Base-by-base conservation (phyloP, 2,329 filamentous ascomycete genomes). In the Aspergillus sp. region DNA sequence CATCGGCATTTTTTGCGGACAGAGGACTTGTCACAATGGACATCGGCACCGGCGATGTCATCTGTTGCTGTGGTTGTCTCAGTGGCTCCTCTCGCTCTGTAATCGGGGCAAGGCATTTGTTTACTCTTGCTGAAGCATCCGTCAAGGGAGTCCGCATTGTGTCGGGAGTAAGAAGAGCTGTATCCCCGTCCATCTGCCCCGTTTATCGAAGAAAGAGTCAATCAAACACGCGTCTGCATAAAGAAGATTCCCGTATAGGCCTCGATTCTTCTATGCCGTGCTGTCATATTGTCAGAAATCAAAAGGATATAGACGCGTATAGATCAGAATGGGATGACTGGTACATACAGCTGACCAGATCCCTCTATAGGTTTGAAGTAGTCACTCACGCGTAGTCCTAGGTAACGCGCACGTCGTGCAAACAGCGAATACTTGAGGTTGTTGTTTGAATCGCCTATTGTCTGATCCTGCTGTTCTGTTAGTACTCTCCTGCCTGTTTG, bases 111-210 rank as follows among this genome's bases (percentile, higher is more conserved):
- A 72, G 72, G 17, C 73, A 69, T 25, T 79, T 78, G 67, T 84
- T 84, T 65, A 81, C 73, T 64, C 82, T 79, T 62, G 80, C 76
- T 25, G 77, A 79, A 21, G 81, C 80, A 69, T 85, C 82, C 36
- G 76, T 76, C 48, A 85, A 73, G 47, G 82, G 82, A 43, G 71
- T 65, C 50, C 74, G 73, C 51, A 63, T 63, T 36, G 66, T 63
- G 47, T 63, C 65, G 23, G 64, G 55, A 56, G 58, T 60, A 13
- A 56, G 54, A 58, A 36, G 21, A 23, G 25, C 41, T 19, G 45
- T 51, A 45, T 53, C 59, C 47, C 64, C 58, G 39, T 71, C 70
- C 69, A 70, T 71, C 49, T 55, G 61, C 67, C 73, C 56, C 63
- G 69, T 65, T 50, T 17, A 52, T 39, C 61, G 48, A 60, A 21